phyloP scores from a whole-genome alignment of 441 rosid genomes.

The Erodium texanum region DNA sequence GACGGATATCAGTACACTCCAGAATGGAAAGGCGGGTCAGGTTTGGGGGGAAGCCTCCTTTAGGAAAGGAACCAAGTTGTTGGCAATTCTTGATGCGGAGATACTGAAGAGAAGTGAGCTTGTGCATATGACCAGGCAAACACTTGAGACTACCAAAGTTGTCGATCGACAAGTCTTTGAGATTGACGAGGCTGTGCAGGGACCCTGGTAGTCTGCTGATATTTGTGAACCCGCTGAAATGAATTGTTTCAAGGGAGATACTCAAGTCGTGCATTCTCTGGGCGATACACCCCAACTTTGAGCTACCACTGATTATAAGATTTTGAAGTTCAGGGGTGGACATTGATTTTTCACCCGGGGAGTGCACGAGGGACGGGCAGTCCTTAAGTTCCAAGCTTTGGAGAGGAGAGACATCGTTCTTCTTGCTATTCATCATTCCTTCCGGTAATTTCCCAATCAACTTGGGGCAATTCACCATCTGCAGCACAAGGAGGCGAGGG shows the following conservation, averaged over 20 bases:
- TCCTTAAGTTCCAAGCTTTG: too few species aligned
- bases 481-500: slow-evolving; percentile 16
- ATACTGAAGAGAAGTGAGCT: slow-evolving; percentile 22
- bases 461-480: slow-evolving; percentile 9
- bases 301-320: too few species aligned
- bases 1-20: background rate
- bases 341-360: too few species aligned
- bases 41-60: slow-evolving; percentile 24
- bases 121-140: slow-evolving; percentile 24
- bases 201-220: background rate
- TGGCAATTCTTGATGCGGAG: slow-evolving; percentile 18
- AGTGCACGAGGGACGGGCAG: too few species aligned
- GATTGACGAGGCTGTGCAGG: background rate
- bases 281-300: too few species aligned
- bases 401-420: too few species aligned
- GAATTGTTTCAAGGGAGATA: background rate
- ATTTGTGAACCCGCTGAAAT: background rate
- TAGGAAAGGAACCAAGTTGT: slow-evolving; percentile 20
- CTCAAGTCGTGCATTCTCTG: too few species aligned
- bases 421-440: too few species aligned
- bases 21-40: background rate
- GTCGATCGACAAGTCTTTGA: background rate
- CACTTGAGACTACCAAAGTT: slow-evolving; percentile 19
- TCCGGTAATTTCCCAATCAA: slow-evolving; percentile 7
- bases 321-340: too few species aligned